phyloP scores from a whole-genome alignment of 225 moss, liverwort and hornwort species.

The Anthoceros angustus region DNA sequence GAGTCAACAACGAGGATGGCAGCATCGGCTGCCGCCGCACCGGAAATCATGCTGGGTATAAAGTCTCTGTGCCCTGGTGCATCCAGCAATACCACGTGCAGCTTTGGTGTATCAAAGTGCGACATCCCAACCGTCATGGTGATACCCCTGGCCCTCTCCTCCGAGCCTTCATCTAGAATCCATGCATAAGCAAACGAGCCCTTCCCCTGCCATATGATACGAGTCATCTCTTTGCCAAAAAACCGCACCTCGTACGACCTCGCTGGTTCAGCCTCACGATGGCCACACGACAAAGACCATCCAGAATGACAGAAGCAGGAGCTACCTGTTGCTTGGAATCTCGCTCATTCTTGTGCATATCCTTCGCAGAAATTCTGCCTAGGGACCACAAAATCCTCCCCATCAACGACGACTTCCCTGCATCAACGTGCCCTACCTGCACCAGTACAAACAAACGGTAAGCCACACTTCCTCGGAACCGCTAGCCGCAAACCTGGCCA shows the following conservation, averaged over 20 bases:
- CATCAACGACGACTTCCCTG: conserved; percentile 93
- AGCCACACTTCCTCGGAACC: background rate
- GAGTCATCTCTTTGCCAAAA: background rate
- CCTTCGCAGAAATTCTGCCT: conserved; percentile 74
- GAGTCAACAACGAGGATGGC: conserved; percentile 92
- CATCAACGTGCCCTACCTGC: conserved; percentile 95
- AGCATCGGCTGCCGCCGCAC: conserved; percentile 96
- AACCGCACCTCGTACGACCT: background rate
- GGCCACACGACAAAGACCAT: background rate
- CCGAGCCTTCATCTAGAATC: conserved; percentile 93
- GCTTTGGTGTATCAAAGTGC: conserved; percentile 67
- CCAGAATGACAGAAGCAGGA: background rate
- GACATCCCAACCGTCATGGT: conserved; percentile 93
- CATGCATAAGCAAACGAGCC: conserved; percentile 96
- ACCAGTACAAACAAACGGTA: conserved; percentile 4
- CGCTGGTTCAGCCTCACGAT: background rate
- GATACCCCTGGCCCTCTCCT: conserved; percentile 89
- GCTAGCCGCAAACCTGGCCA: background rate
- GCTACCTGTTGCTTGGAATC: conserved; percentile 88
- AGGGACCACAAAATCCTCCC: conserved; percentile 80
- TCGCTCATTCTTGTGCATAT: conserved; percentile 90
- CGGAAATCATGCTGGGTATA: conserved; percentile 97
- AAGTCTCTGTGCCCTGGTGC: conserved; percentile 95
- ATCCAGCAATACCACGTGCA: conserved; percentile 81
- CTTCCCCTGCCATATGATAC: conserved; percentile 43